Conservation (phyloP, 768 basidiomycete species). For the Piloderma croceum region DNA sequence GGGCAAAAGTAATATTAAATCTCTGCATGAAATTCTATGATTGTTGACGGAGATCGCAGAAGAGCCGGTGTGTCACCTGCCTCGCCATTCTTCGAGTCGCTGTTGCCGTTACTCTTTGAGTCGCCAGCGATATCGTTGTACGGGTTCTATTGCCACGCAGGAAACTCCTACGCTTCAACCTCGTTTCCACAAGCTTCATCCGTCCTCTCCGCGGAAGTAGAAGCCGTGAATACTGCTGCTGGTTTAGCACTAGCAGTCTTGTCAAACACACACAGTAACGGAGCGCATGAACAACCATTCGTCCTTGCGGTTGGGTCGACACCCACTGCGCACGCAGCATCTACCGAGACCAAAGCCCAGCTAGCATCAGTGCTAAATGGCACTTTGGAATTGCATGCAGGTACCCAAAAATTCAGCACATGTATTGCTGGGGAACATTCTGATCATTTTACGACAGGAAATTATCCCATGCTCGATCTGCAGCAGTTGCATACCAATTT, state of each 20-base stretch:
- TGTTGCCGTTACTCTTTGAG: constrained; percentile 47
- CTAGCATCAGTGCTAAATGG: constrained; percentile 50
- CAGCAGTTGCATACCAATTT: constrained; percentile 77
- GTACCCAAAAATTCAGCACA: constrained; percentile 27
- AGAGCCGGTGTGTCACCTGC: constrained; percentile 64
- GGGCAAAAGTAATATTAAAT: constrained; percentile 60
- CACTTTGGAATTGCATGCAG: constrained; percentile 70
- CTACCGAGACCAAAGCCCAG: constrained; percentile 39
- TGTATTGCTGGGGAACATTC: too few species aligned
- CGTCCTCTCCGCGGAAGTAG: constrained; percentile 65
- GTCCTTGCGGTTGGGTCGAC: constrained; percentile 83
- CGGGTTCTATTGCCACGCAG: constrained; percentile 81
- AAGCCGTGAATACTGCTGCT: constrained; percentile 64
- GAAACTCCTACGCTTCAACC: constrained; percentile 72
- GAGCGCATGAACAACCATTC: constrained; percentile 42
- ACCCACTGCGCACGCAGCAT: constrained; percentile 78
- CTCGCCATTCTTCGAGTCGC: constrained; percentile 47
- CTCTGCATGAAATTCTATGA: too few species aligned
- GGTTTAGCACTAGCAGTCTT: constrained; percentile 46
- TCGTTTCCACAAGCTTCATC: constrained; percentile 58
- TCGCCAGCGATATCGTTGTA: constrained; percentile 59
- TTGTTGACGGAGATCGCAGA: too few species aligned
- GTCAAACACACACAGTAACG: constrained; percentile 27
- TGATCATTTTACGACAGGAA: constrained; percentile 48
- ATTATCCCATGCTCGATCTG: constrained; percentile 79